Base-by-base conservation (phyloP, 192 early-diverging fungal species). In the Endogone sp. region DNA sequence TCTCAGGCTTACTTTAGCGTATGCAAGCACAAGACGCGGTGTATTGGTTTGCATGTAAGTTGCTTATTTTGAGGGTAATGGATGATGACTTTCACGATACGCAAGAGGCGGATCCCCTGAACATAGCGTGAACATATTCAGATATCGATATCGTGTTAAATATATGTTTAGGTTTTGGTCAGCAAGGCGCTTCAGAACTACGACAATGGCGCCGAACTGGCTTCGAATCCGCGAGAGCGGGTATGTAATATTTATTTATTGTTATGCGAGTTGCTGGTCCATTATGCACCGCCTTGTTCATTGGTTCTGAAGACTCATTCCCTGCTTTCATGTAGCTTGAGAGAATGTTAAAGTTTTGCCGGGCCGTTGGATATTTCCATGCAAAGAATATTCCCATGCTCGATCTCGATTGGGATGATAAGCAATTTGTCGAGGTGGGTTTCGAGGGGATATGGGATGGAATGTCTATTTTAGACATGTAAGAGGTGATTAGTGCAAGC, bases 41-140 rank as follows among this genome's bases (percentile, higher is more conserved):
- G 59, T 22, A 23, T 60, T 28, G 59, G 59, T 60, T 2, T 60
- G 59, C 59, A 60, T 60, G 59, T 60, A 22, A 28, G 59, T 60
- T 8, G 11, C 55, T 56, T n/a, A 11, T 56, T 56, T 56, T 56
- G 55, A n/a, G n/a, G n/a, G n/a, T n/a, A n/a, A n/a, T n/a, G n/a
- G n/a, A n/a, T n/a, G n/a, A n/a, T n/a, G n/a, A n/a, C n/a, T n/a
- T n/a, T n/a, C n/a, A n/a, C n/a, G n/a, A n/a, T n/a, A n/a, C n/a
- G n/a, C n/a, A n/a, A n/a, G n/a, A n/a, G n/a, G n/a, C n/a, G n/a
- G n/a, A n/a, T n/a, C n/a, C n/a, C n/a, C n/a, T n/a, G n/a, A n/a
- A n/a, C n/a, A n/a, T n/a, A n/a, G n/a, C n/a, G n/a, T n/a, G n/a
- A n/a, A n/a, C n/a, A n/a, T n/a, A n/a, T n/a, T n/a, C n/a, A n/a